phyloP scores from a whole-genome alignment of 2,329 filamentous ascomycete genomes.

The Sporothrix sp. region DNA sequence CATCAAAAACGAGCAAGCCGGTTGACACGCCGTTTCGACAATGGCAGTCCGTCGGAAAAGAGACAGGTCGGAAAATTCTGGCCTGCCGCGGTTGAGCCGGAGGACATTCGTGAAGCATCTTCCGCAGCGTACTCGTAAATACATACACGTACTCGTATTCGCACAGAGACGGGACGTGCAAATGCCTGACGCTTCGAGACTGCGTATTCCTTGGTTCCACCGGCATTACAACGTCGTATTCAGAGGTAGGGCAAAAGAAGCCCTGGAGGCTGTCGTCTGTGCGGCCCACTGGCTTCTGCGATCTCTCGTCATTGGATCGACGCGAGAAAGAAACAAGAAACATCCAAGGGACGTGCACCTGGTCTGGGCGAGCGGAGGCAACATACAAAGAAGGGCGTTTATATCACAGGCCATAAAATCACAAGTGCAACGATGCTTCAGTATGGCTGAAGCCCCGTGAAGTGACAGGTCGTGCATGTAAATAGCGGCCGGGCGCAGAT shows the following conservation, averaged over 20 bases:
- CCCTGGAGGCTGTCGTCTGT: neutral
- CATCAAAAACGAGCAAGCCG: too few species aligned
- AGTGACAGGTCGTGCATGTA: too few species aligned
- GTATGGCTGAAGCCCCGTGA: too few species aligned
- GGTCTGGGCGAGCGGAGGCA: too few species aligned
- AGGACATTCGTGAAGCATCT: neutral
- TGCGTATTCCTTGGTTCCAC: too few species aligned
- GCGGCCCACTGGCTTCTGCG: neutral
- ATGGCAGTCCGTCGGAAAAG: neutral
- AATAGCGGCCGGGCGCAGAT: neutral
- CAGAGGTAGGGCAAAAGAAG: neutral
- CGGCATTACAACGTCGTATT: too few species aligned
- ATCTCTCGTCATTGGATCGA: slow-evolving; percentile 3
- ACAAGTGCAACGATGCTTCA: neutral
- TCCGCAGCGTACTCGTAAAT: too few species aligned
- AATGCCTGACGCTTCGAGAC: too few species aligned
- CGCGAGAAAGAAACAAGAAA: neutral
- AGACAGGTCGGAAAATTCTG: neutral
- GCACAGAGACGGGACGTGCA: too few species aligned
- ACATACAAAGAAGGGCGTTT: too few species aligned
- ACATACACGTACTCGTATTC: too few species aligned
- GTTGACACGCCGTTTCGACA: neutral
- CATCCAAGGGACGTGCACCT: neutral
- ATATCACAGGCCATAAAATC: too few species aligned
- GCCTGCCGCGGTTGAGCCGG: neutral